phyloP scores from a whole-genome alignment of 1,284 basidiomycete genomes.

The Puccinia horiana region DNA sequence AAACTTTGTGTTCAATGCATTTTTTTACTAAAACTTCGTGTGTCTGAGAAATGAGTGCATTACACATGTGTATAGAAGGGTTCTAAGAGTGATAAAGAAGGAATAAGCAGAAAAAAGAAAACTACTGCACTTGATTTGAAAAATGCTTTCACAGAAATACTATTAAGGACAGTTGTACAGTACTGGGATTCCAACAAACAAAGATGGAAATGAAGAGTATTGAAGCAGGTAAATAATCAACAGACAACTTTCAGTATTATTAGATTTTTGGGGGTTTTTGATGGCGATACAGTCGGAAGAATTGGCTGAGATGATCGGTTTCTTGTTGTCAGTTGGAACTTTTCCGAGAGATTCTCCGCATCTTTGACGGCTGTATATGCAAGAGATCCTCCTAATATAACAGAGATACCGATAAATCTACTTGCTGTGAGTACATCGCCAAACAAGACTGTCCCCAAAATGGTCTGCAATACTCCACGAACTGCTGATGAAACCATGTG shows the following conservation, averaged over 20 bases:
- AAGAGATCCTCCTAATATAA: conserved; percentile 67
- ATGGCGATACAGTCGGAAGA: background rate
- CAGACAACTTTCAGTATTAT: background rate
- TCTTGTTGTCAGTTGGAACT: conserved; percentile 3
- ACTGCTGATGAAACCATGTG: conserved; percentile 76
- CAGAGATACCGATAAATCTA: conserved; percentile 73
- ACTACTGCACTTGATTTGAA: background rate
- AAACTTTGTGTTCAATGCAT: no score
- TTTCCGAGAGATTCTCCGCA: conserved; percentile 55
- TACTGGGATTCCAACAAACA: background rate
- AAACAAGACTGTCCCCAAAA: conserved; percentile 76
- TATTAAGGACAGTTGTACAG: no score
- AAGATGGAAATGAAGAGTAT: background rate
- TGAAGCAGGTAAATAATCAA: background rate
- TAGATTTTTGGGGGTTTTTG: background rate
- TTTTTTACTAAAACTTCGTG: no score
- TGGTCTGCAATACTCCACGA: conserved; percentile 74
- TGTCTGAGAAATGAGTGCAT: no score
- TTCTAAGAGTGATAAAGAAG: background rate
- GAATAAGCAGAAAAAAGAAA: background rate
- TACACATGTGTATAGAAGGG: no score
- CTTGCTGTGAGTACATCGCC: conserved; percentile 72
- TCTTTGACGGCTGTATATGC: conserved; percentile 28
- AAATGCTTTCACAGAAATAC: background rate
- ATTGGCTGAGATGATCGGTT: background rate